Base-by-base conservation (phyloP, 2,329 filamentous ascomycete genomes). In the Fusarium sarcochroum region DNA sequence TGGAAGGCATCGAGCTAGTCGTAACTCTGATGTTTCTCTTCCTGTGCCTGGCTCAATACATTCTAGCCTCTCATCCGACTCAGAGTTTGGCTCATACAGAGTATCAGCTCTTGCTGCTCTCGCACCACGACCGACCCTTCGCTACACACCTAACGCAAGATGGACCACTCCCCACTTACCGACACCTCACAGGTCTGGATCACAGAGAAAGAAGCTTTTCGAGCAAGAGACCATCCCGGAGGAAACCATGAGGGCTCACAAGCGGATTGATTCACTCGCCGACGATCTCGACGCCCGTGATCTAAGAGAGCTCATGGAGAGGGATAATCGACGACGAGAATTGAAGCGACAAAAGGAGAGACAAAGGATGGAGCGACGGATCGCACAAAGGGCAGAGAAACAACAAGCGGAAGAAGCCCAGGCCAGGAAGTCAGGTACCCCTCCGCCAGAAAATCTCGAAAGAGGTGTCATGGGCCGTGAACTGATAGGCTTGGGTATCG, bases 281-380 rank as follows among this genome's bases (percentile, higher is more conserved):
- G 92, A 98, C 76, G 91, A 93, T 61, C 84, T 99, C 55, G 93
- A 93, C 79, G 92, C 96, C 5, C 89, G 91, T 52, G 94, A 93
- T 71, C 79, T 99, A 38, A 88, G 95, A 60, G 92, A 97, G 76
- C 84, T 98, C 30, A 91, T 99, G 87, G 96, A 99, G 73, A 86
- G 96, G 62, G 96, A 99, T 75, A 86, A 90, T 69, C 88, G 94
- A 73, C 87, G 96, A 58, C 89, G 87, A 68, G 93, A 97, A 70
- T 89, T 89, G 76, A 94, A 92, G 79, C 87, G 86, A 53, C 83
- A 87, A 58, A 85, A 85, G 37, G 91, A 95, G 21, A 87, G 89
- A 66, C 89, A 93, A 65, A 88, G 86, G 67, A 80, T 90, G 23
- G 89, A 91, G 69, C 86, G 86, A 54, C 88, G 87, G 59, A 80